Conservation (phyloP, 495 filamentous ascomycete species). For the Rhypophila decipiens region DNA sequence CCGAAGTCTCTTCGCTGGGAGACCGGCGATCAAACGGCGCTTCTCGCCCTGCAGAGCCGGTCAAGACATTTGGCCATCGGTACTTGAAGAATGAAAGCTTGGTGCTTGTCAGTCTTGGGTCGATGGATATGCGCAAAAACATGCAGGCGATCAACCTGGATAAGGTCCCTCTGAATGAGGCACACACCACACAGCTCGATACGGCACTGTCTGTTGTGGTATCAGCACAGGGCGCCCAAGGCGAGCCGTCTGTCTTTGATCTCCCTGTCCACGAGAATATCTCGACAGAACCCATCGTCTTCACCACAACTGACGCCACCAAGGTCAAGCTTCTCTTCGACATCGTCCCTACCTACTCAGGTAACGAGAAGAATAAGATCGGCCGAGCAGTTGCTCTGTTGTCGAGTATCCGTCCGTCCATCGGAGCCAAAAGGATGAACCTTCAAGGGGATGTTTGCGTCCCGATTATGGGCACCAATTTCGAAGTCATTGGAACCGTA, state of each 20-base stretch:
- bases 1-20: slow-evolving; percentile 47
- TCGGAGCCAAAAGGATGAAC: slow-evolving; percentile 73
- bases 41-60: slow-evolving; percentile 54
- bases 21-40: slow-evolving; percentile 39
- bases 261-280: slow-evolving; percentile 91
- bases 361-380: slow-evolving; percentile 77
- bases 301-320: slow-evolving; percentile 67
- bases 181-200: slow-evolving; percentile 87
- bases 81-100: slow-evolving; percentile 87
- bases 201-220: slow-evolving; percentile 89
- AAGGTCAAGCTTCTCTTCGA: slow-evolving; percentile 91
- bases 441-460: slow-evolving; percentile 90
- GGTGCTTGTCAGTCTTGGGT: slow-evolving; percentile 85
- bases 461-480: slow-evolving; percentile 73
- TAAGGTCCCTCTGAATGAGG: slow-evolving; percentile 74
- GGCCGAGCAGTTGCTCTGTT: slow-evolving; percentile 90
- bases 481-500: slow-evolving; percentile 88
- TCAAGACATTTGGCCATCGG: slow-evolving; percentile 93
- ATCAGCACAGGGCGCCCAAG: slow-evolving; percentile 79
- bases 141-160: slow-evolving; percentile 81
- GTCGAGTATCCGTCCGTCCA: slow-evolving; percentile 69
- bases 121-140: slow-evolving; percentile 85
- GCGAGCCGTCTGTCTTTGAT: slow-evolving; percentile 83
- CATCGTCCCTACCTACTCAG: slow-evolving; percentile 94
- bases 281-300: slow-evolving; percentile 84